Base-by-base conservation (phyloP, 2,329 filamentous ascomycete genomes). In the Lachnellula suecica region DNA sequence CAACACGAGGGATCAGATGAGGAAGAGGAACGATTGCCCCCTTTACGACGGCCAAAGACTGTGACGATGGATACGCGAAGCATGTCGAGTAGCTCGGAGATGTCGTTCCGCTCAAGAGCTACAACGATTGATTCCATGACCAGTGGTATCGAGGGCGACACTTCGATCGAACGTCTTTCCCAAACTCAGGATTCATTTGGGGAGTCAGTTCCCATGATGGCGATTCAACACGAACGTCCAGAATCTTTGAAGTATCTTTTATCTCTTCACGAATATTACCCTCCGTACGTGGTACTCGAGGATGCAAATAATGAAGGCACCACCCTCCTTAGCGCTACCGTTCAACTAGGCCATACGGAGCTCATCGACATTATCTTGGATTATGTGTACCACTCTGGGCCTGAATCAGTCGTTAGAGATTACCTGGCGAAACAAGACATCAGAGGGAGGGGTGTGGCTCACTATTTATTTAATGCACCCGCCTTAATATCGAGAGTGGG, bases 381-480 rank as follows among this genome's bases (percentile, higher is more conserved):
- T 50, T 90, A 87, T 65, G 71, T 96, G 24, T 77, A 85, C 59
- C 74, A 77, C 48, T 76, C 74, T 49, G 76, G 75, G 31, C 78
- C 80, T 17, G 74, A 83, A 47, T 71, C 76, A 15, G 75, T 81
- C 44, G 70, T 95, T 25, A 70, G 74, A 40, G 72, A 76, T 6
- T 97, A 99, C 66, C 72, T 97, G 44, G 77, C 82, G 4, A 77
- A 81, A 55, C 87, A 93, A 63, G 94, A 99, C 66, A 83, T 81
- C 34, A 87, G 91, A 75, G 94, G 93, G 20, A 85, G 94, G 61
- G 96, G 91, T 56, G 82, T 90, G 47, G 94, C 88, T n/a, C 94
- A 99, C 70, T 99, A 99, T 69, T 78, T 99, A 15, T 99, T 99
- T 73, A 89, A 96, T 65, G 87, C 90, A 8, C 94, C 94, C 2